Evolutionary conservation across 2,329 filamentous ascomycete species (phyloP), one percentile per base, ranked within the genome.

Genomic region (Aspergillus sclerotialis): DNA sequence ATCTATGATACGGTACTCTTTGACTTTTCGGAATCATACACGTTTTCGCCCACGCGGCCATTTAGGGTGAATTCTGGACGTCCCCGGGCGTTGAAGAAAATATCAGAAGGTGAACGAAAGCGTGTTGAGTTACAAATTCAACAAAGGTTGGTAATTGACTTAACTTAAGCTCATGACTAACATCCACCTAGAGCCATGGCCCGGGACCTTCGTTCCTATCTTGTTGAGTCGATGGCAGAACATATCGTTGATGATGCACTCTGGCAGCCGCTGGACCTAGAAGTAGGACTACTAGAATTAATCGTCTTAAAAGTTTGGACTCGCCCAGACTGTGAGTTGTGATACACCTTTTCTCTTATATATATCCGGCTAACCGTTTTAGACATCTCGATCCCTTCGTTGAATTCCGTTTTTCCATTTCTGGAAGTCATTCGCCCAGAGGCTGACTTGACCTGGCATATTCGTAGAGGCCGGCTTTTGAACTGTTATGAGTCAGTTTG

Each of bases 291-390:
- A n/a, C n/a, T 37, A 28, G 37, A 40, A 32, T 28, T 38, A 11
- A 33, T 43, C 11, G 30, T 40, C 18, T 18, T 43, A 26, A 43
- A 34, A 36, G 32, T 38, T 12, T 28, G 17, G 4, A 37, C 5
- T 38, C 32, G 38, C 29, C 40, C 40, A 30, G 40, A 43, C 18
- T 38, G 40, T 43, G 9, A 34, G 38, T 38, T 28, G 13, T 29
- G n/a, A n/a, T 28, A 6, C 26, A 13, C 5, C 19, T 28, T 5
- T 3, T 12, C 16, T 27, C 18, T 12, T 26, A 14, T 30, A 14
- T 18, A 11, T 16, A 27, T 28, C 12, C 15, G 17, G 31, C 35
- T 41, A 18, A 41, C 32, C 26, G 27, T n/a, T 13, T 21, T 38
- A 41, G 39, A 36, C 30, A 36, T 38, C 21, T 36, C 32, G 10